phyloP scores from a whole-genome alignment of 352 stramenopile species.

The Phytophthora sansomeana region DNA sequence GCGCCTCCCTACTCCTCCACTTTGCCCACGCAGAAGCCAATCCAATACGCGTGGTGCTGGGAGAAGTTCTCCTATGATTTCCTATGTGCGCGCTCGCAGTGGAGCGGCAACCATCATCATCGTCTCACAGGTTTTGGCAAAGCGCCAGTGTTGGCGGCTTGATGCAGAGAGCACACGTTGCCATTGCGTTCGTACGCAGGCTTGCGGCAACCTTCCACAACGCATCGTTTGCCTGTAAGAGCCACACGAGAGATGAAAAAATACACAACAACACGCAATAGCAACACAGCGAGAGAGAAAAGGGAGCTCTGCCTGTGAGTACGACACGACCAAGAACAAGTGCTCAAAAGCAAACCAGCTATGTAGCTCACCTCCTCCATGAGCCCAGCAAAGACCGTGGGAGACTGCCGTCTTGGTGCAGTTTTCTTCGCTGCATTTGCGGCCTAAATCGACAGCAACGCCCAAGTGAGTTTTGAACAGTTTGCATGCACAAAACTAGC shows the following conservation, averaged over 20 bases:
- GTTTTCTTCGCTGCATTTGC: constrained; percentile 67
- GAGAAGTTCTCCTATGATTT: constrained; percentile 24
- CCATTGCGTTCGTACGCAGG: constrained; percentile 83
- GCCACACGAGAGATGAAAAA: constrained; percentile 16
- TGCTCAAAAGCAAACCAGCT: neutral
- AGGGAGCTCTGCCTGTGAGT: constrained; percentile 18
- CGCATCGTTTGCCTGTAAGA: constrained; percentile 66
- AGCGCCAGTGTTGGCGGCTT: constrained; percentile 23
- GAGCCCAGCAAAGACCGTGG: constrained; percentile 83
- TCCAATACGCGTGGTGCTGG: constrained; percentile 14
- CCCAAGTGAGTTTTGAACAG: neutral
- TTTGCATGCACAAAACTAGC: neutral
- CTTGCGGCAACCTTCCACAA: constrained; percentile 72
- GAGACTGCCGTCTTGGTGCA: constrained; percentile 82
- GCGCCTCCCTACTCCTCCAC: constrained; percentile 28
- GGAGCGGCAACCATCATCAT: constrained; percentile 36
- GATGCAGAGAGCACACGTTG: constrained; percentile 68
- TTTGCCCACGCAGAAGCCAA: constrained; percentile 21
- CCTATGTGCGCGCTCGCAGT: constrained; percentile 28
- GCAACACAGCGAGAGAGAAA: constrained; percentile 15
- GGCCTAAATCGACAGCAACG: constrained; percentile 27
- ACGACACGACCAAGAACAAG: neutral
- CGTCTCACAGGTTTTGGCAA: constrained; percentile 24
- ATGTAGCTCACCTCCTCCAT: constrained; percentile 69
- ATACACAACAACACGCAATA: constrained; percentile 24